These are phyloP conservation scores for Silene vulgaris DNA, from an alignment of 179 eudicot genomes.

Conservation along the genomic window DNA sequence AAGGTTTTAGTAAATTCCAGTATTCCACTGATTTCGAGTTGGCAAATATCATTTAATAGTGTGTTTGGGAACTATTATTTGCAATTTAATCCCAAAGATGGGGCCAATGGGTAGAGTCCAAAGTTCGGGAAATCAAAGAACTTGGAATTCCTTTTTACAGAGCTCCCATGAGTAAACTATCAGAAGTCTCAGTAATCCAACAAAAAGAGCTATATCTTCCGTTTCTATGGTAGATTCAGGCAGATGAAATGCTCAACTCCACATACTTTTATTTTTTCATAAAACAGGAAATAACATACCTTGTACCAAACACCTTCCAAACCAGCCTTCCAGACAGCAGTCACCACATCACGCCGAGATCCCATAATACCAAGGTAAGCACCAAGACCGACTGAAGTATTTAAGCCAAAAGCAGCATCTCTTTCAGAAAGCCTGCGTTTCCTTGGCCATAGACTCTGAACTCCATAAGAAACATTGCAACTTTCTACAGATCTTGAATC, in stretches of 20 bases:
- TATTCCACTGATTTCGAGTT: no score
- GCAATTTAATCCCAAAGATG: no score
- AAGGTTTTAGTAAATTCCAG: no score
- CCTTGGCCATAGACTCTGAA: conserved; percentile 88
- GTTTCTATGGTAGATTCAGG: background rate
- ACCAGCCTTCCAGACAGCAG: conserved; percentile 96
- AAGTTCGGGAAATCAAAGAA: no score
- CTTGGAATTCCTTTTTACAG: no score
- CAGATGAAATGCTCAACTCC: background rate
- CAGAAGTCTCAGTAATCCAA: no score
- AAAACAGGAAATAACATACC: conserved; percentile 29
- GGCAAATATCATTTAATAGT: no score
- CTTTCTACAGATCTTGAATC: conserved; percentile 48
- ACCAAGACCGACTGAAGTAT: conserved; percentile 89
- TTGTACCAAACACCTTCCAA: conserved; percentile 96
- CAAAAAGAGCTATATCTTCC: no score
- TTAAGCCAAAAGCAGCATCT: conserved; percentile 95
- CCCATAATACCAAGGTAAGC: conserved; percentile 99
- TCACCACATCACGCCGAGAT: conserved; percentile 88
- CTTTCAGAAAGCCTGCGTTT: conserved; percentile 91
- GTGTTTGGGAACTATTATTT: no score
- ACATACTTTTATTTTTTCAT: background rate
- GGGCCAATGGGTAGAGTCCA: no score
- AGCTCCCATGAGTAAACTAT: no score
- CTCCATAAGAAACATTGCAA: conserved; percentile 52